Base-by-base conservation (phyloP, 257 asterid species). In the Jacaranda mimosifolia region DNA sequence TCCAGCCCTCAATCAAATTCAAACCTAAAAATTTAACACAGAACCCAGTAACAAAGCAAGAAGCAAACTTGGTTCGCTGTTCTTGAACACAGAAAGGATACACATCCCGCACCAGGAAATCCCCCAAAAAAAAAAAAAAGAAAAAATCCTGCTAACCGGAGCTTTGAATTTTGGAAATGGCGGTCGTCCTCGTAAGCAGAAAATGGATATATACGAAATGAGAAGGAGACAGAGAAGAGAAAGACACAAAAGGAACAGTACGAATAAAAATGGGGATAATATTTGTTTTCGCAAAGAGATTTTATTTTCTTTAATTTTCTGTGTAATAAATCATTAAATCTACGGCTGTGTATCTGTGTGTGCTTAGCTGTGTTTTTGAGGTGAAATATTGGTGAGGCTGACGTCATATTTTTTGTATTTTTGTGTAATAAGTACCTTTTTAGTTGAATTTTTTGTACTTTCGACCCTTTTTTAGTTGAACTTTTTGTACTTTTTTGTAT, bases 121-220 rank as follows among this genome's bases (percentile, higher is more conserved):
- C 2, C 36, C 17, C 13, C 13, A 59, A 60, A 5, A 67, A 59
- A 38, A 3, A 12, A 63, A 56, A 11, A 38, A 60, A 9, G 62
- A 78, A 48, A 52, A 74, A 75, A 14, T 55, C 51, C 64, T 48
- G 77, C 76, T 80, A 15, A 77, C 51, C 55, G 70, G 74, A 82
- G 89, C 86, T 82, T 80, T 74, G 73, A 80, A 79, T 72, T 77
- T 36, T 57, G 77, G 76, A 83, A 83, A 83, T 83, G 86, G 86
- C 83, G 83, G 81, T 77, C 83, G 83, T 45, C 81, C 78, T 57
- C 86, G 62, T 38, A 48, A 68, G 80, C 79, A 49, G 64, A 74
- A 70, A 60, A 80, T 68, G 60, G 76, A 69, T 79, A 17, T 77
- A 56, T 55, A 40, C 13, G 59, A 68, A 63, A 52, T 26, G 39